These are phyloP conservation scores for Paspalum notatum DNA, from an alignment of 176 grass and related monocot species.

Conservation along the genomic window DNA sequence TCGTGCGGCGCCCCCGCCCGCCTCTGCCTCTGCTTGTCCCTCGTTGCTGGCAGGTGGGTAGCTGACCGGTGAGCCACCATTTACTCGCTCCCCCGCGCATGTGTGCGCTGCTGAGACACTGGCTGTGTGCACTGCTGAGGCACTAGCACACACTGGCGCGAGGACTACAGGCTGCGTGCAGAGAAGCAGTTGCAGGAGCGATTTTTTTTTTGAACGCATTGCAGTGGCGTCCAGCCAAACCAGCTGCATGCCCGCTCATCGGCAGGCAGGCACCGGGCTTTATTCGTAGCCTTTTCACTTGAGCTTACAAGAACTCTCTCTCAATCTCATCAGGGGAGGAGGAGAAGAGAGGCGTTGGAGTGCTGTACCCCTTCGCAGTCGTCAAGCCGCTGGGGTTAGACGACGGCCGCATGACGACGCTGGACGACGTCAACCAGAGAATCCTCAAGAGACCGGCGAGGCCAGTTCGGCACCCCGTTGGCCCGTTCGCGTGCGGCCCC, in stretches of 20 bases:
- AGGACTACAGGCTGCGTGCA: not conserved
- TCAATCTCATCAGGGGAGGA: slow-evolving; percentile 5
- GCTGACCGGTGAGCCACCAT: slow-evolving; percentile 38
- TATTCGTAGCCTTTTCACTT: not conserved
- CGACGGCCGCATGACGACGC: slow-evolving; percentile 60
- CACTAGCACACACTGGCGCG: not conserved
- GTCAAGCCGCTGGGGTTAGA: slow-evolving; percentile 77
- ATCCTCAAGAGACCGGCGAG: slow-evolving; percentile 70
- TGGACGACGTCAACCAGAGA: slow-evolving; percentile 72
- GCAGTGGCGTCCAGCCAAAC: not conserved
- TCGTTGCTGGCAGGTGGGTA: slow-evolving; percentile 40
- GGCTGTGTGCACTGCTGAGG: too few relatives aligned
- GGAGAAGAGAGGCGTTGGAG: slow-evolving; percentile 29
- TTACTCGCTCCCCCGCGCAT: slow-evolving; percentile 47
- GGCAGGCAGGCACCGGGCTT: not conserved
- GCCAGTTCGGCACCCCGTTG: slow-evolving; percentile 80
- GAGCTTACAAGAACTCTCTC: not conserved
- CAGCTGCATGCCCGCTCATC: not conserved
- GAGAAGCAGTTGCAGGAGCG: slow-evolving; percentile 1
- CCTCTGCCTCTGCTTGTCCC: slow-evolving; percentile 19
- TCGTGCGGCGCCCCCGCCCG: slow-evolving; percentile 20
- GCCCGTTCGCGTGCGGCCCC: slow-evolving; percentile 59
- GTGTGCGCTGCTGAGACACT: slow-evolving; percentile 23
- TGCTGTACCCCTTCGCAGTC: slow-evolving; percentile 72
- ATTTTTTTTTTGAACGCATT: slow-evolving; percentile 20